A percentile compares a stretch with the other conserved stretches of the same genome.
These are phyloP conservation scores for Cenchrus fungigraminus DNA, from an alignment of 176 grass and related monocot genomes.

Conservation along the genomic window DNA sequence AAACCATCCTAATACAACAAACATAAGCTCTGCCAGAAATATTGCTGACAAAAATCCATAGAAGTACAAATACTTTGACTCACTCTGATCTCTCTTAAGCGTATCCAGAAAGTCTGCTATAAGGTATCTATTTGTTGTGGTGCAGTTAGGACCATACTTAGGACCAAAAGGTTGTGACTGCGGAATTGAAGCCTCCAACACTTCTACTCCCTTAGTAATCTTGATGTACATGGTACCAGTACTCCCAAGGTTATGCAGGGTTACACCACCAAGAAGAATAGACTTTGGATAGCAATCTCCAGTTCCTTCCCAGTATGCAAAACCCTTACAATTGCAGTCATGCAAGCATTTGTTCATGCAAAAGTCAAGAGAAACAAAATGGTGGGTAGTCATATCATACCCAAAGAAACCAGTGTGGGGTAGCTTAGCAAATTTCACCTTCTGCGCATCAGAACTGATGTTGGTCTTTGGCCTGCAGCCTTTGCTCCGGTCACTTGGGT, in stretches of 20 bases:
- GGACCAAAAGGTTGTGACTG: constrained; percentile 40
- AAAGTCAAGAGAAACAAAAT: neutral
- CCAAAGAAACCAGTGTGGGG: constrained; percentile 39
- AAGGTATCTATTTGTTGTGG: neutral
- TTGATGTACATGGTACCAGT: constrained; percentile 46
- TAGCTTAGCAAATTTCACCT: constrained; percentile 39
- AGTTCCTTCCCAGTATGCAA: constrained; percentile 42
- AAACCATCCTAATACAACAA: constrained; percentile 43
- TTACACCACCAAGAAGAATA: constrained; percentile 34
- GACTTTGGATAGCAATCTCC: constrained; percentile 48
- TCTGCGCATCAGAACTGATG: constrained; percentile 10
- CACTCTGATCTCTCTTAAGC: neutral
- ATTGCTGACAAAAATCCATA: constrained; percentile 53
- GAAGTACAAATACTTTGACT: constrained; percentile 24
- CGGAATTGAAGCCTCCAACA: constrained; percentile 20
- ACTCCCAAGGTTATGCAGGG: neutral
- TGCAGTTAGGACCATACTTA: constrained; percentile 30
- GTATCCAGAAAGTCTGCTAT: constrained; percentile 29
- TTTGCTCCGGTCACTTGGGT: constrained; percentile 56
- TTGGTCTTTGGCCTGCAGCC: constrained; percentile 50
- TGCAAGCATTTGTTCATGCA: constrained; percentile 43
- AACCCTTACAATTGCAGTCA: constrained; percentile 43
- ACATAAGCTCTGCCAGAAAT: constrained; percentile 33
- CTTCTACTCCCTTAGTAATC: constrained; percentile 19
- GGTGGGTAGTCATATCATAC: constrained; percentile 12